Evolutionary conservation across 1,284 basidiomycete species (phyloP).

Genomic region (Coniferiporia weirii): DNA sequence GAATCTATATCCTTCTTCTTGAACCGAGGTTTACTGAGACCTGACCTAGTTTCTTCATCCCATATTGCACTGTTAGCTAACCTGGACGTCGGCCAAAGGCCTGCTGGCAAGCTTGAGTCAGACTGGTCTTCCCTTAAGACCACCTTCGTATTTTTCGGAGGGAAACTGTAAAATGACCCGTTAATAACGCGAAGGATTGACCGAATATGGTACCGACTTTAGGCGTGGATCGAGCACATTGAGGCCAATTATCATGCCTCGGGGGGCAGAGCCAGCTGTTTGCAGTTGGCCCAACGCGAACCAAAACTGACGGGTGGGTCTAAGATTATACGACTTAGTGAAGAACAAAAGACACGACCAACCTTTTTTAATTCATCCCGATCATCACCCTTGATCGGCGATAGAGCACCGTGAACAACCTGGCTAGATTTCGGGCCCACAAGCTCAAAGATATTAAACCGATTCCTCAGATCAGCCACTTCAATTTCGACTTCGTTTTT

Average conservation of each 20-base stretch:
- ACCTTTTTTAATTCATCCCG: constrained; percentile 62
- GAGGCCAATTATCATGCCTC: constrained; percentile 72
- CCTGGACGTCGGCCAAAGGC: constrained; percentile 49
- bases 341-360: not conserved
- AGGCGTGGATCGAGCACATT: constrained; percentile 78
- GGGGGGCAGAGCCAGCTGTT: constrained; percentile 59
- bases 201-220: constrained; percentile 38
- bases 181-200: constrained; percentile 6
- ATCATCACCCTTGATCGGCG: constrained; percentile 46
- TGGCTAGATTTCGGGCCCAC: constrained; percentile 81
- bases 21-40: constrained; percentile 58
- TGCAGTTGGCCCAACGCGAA: constrained; percentile 52
- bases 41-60: constrained; percentile 51
- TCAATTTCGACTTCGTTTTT: constrained; percentile 42
- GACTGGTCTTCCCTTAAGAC: constrained; percentile 21
- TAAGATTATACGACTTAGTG: not conserved
- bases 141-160: constrained; percentile 66
- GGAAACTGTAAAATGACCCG: constrained; percentile 49
- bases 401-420: constrained; percentile 69
- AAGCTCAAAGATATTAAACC: constrained; percentile 79
- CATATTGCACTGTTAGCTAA: constrained; percentile 70
- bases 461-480: constrained; percentile 62
- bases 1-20: constrained; percentile 81
- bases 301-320: constrained; percentile 57
- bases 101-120: constrained; percentile 25